Base-by-base conservation (phyloP, 306 rosid genomes). In the Morella rubra region DNA sequence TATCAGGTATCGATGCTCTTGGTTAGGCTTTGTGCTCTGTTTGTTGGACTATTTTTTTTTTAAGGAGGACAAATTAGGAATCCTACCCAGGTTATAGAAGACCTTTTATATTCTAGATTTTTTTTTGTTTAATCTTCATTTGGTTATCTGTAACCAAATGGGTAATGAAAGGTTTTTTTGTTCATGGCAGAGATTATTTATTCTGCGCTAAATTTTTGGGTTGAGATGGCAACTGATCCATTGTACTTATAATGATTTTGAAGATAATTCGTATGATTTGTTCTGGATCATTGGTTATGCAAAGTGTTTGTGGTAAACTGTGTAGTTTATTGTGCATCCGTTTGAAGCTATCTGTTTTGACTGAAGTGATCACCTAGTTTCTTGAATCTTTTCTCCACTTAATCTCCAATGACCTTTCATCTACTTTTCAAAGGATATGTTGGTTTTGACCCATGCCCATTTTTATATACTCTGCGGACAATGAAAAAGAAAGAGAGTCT, bases 1-100 rank as follows among this genome's bases (percentile, higher is more conserved):
- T 86, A 89, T 72, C 79, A 89, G 92, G 90, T 24, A 66, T 1
- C 1, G 60, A 40, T 41, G 45, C 13, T 47, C 44, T 13, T 56
- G 51, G 41, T 5, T 75, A 16, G 56, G 71, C 49, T 24, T 27
- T 16, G 40, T 40, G 7, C 40, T 9, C 22, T 41, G 24, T 44
- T 45, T 44, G 40, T 45, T 71, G 9, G 53, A 32, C 37, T 32
- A 32, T 32, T 32, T 27, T 27, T 32, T 32, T 32, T 32, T 2
- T 0, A 32, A 32, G 37, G 37, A 32, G 37, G 37, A 32, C 41
- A 7, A 2, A 66, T 18, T 27, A 20, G 16, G 41, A 20, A 27
- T 20, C 14, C 62, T 8, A 55, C 13, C 27, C 14, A n/a, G 3
- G 62, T 6, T 20, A 18, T 56, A 16, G n/a, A 19, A 16, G 15